These are phyloP conservation scores for Anastatica hierochuntica DNA, from an alignment of 345 rosid species.

Conservation along the genomic window DNA sequence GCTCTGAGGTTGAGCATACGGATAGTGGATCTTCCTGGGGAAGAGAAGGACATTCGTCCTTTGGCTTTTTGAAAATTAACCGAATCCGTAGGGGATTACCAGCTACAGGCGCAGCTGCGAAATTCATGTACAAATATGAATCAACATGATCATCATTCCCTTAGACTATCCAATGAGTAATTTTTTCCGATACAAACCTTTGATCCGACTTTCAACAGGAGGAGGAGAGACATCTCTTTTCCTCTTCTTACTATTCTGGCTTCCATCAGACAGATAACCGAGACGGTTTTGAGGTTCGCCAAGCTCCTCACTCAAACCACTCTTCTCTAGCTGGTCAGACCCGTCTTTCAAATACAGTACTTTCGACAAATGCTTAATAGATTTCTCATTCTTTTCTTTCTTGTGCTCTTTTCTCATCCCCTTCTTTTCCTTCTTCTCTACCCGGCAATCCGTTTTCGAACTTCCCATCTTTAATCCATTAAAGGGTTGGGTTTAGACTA, in stretches of 20 bases:
- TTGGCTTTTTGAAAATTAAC: constrained; percentile 25
- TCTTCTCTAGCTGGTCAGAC: constrained; percentile 14
- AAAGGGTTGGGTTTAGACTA: constrained; percentile 25
- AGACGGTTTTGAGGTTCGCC: constrained; percentile 14
- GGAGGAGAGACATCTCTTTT: constrained; percentile 13
- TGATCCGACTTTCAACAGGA: constrained; percentile 8
- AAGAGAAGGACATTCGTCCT: not conserved
- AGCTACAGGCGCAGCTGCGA: constrained; percentile 6
- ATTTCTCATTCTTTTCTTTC: constrained; percentile 6
- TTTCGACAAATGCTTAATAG: too few species aligned
- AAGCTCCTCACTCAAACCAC: constrained; percentile 21
- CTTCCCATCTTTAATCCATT: constrained; percentile 19
- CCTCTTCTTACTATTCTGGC: constrained; percentile 35
- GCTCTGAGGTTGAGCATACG: constrained; percentile 18
- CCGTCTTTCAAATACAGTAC: constrained; percentile 9
- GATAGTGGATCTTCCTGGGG: not conserved
- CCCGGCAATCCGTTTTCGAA: not conserved
- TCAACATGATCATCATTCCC: not conserved
- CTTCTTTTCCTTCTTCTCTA: constrained; percentile 20
- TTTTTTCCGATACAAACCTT: constrained; percentile 30
- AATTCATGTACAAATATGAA: not conserved
- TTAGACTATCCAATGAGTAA: not conserved
- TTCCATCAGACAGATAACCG: constrained; percentile 37
- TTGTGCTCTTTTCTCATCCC: constrained; percentile 13
- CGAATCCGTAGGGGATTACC: constrained; percentile 46